A percentile compares a stretch with the other conserved stretches of the same genome.
These are phyloP conservation scores for Pachysandra terminalis DNA, from an alignment of 164 flowering plant species.

Conservation along the genomic window DNA sequence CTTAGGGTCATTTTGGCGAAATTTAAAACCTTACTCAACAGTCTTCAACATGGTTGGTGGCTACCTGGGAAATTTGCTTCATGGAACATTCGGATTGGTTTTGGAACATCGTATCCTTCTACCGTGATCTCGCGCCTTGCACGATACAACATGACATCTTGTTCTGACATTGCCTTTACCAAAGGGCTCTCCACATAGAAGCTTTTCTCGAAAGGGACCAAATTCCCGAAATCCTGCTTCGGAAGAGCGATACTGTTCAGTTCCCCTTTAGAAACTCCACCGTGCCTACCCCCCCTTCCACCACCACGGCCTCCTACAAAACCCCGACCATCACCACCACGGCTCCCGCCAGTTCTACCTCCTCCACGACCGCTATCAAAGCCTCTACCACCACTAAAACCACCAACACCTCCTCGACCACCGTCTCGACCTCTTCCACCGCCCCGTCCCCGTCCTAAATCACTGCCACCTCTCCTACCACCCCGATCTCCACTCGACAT, in stretches of 20 bases:
- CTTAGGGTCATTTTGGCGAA: too few relatives aligned
- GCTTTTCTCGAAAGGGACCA: slow-evolving; percentile 86
- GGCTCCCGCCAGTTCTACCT: slow-evolving; percentile 22
- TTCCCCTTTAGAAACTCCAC: slow-evolving; percentile 44
- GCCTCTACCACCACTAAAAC: slow-evolving; percentile 21
- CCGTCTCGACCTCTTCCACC: slow-evolving; percentile 20
- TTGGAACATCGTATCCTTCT: slow-evolving; percentile 84
- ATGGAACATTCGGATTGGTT: slow-evolving; percentile 66
- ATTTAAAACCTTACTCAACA: too few relatives aligned
- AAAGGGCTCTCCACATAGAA: slow-evolving; percentile 75
- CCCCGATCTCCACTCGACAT: slow-evolving; percentile 8
- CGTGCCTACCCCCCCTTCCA: slow-evolving; percentile 40
- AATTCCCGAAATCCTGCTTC: slow-evolving; percentile 64
- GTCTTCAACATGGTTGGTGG: neutral
- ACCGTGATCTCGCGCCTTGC: slow-evolving; percentile 70
- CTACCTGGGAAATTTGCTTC: slow-evolving; percentile 90
- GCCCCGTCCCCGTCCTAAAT: slow-evolving; percentile 14
- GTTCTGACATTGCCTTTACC: slow-evolving; percentile 71
- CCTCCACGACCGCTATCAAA: slow-evolving; percentile 32
- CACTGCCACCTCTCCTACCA: slow-evolving; percentile 8
- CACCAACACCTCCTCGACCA: slow-evolving; percentile 14
- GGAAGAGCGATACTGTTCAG: slow-evolving; percentile 69
- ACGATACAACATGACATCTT: slow-evolving; percentile 63
- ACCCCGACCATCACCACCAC: slow-evolving; percentile 29
- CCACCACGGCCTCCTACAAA: slow-evolving; percentile 31